Conservation (phyloP, 495 filamentous ascomycete species). For the Daldinia concentrica region DNA sequence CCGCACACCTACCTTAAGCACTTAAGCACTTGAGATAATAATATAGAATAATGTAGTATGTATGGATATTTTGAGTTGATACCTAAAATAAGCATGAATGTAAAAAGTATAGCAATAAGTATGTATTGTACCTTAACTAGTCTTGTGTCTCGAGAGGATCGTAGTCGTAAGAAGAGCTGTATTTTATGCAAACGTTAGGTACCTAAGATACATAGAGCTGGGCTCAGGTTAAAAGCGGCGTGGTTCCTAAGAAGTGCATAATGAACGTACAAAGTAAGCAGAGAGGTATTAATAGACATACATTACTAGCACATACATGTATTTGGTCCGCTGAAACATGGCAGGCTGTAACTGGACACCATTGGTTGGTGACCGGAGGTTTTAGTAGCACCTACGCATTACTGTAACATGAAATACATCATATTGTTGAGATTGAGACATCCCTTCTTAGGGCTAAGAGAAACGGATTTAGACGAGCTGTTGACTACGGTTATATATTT, state of each 20-base stretch:
- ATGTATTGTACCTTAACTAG: too few relatives aligned
- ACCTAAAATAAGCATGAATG: too few relatives aligned
- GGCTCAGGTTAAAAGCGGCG: not conserved
- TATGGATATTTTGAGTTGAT: too few relatives aligned
- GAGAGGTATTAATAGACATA: not conserved
- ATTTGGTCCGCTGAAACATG: slow-evolving; percentile 3
- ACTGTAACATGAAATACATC: slow-evolving; percentile 11
- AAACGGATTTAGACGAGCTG: not conserved
- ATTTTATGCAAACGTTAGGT: not conserved
- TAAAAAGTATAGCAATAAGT: too few relatives aligned
- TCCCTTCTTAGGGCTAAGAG: not conserved
- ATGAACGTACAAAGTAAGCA: not conserved
- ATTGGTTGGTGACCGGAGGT: not conserved
- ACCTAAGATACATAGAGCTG: not conserved
- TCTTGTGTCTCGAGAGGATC: not conserved
- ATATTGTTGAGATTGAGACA: not conserved
- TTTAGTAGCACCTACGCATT: not conserved
- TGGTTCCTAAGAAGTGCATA: too few relatives aligned
- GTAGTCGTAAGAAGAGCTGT: not conserved
- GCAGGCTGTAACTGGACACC: slow-evolving; percentile 6
- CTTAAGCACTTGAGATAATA: too few relatives aligned
- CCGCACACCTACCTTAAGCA: not conserved
- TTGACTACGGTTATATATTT: too few relatives aligned
- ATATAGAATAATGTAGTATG: not conserved
- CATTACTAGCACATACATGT: not conserved